Base-by-base conservation (phyloP, 768 basidiomycete genomes). In the Psilocybe subaeruginosa region DNA sequence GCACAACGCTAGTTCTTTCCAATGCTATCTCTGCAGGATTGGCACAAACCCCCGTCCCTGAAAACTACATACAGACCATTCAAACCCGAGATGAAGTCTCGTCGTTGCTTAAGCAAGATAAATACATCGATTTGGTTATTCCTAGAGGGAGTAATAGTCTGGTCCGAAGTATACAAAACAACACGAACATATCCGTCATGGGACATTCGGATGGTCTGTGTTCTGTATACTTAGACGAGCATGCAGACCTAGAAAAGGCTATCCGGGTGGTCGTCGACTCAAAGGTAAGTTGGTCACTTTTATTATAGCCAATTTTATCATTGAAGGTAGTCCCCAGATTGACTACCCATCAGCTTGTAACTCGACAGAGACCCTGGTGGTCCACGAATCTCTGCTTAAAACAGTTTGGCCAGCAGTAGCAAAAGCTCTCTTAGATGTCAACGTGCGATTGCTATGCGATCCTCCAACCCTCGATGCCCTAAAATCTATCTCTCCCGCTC, bases 301-400 rank as follows among this genome's bases (percentile, higher is more conserved):
- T 39, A 33, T 35, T 3, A 1, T 8, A 5, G 12, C 37, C 23
- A 14, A 50, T n/a, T n/a, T 61, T 8, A 47, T 41, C 9, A 43
- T 23, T 23, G 23, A 23, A 23, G 17, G 11, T 35, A 46, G 35
- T 7, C 19, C 50, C 9, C 70, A 99, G 97, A 88, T 83, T 39
- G 88, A 95, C 73, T 99, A 99, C 74, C 93, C 96, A 33, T 93
- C 97, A 14, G 97, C 96, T 0, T 99, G 97, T 75, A 99, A 99
- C 71, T 80, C 97, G 0, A 87, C 82, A 8, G 97, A 99, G 73
- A 97, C 91, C 0, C 82, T 99, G 31, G 81, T 99, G 52, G 77
- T 99, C 4, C 96, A 99, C 74, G 80, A 85, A 62, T 84, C 83
- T 6, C 73, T 93, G 3, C 74, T 98, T 27, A 56, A 79, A 14